Evolutionary conservation across 1,284 basidiomycete species (phyloP), one percentile per base, ranked within the genome.

Genomic region (Athelia sp.): DNA sequence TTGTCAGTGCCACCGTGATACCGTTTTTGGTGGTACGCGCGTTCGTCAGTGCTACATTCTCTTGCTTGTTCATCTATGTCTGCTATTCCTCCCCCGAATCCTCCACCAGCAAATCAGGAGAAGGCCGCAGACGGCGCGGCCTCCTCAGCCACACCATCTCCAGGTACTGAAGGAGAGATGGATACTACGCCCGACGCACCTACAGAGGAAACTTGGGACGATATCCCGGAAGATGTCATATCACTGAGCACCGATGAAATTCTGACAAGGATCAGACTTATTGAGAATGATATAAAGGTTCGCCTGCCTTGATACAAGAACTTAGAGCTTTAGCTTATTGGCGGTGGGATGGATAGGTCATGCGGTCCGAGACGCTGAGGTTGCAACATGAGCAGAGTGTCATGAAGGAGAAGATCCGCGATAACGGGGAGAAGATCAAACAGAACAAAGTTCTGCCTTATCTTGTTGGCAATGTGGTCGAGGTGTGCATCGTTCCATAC

Each of bases 401-500:
- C 57, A 98, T 99, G 94, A 87, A 91, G 65, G 95, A 98, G 76
- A 97, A 96, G 79, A 97, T 99, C 66, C 84, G 93, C 52, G 96
- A 99, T 67, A 99, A 98, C 59, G 87, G 87, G 47, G 95, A 98
- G 70, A 99, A 99, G 76, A 93, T 99, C 61, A 98, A 98, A 71
- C 96, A 99, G 81, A 99, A 99, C 74, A 99, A 99, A 71, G 93
- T 98, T 18, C 74, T 99, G 40, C 96, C 97, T 1, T 99, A 98
- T 72, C 84, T 99, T 48, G 97, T 99, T 43, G 94, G 91, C 22
- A 98, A 99, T 62, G 93, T 99, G 19, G 92, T 98, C 24, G 94
- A 97, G 79, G 93, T 93, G 57, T 52, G 75, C 67, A 22, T 17
- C 44, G 14, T 36, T 4, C 43, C 17, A 35, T n/a, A 18, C 6